Conservation (phyloP, 352 stramenopile species). For the Pseudoperonospora humuli region DNA sequence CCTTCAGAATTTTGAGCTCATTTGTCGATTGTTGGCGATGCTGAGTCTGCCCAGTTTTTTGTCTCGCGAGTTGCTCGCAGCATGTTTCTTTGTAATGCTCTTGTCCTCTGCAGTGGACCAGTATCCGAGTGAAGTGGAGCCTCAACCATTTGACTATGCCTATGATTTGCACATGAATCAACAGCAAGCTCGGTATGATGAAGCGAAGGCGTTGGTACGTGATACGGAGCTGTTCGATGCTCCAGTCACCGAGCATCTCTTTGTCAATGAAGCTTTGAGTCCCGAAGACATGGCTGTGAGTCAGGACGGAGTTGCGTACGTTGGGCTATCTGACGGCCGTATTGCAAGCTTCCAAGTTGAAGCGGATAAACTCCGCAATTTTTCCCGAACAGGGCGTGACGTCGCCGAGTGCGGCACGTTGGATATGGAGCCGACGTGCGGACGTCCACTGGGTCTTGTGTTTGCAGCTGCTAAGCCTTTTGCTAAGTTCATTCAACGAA, state of each 20-base stretch:
- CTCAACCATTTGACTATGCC: slow-evolving; percentile 21
- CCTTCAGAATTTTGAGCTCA: too few species aligned
- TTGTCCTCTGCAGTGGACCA: slow-evolving; percentile 47
- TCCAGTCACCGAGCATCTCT: slow-evolving; percentile 23
- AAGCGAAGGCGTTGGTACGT: slow-evolving; percentile 10
- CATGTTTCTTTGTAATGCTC: slow-evolving; percentile 42
- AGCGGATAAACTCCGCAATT: slow-evolving; percentile 32
- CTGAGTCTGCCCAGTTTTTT: slow-evolving; percentile 26
- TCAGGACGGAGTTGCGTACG: slow-evolving; percentile 36
- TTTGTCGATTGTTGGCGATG: slow-evolving; percentile 14
- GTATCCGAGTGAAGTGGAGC: slow-evolving; percentile 31
- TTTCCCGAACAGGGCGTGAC: slow-evolving; percentile 38
- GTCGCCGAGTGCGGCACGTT: slow-evolving; percentile 21
- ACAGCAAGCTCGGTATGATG: slow-evolving; percentile 32
- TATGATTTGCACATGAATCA: slow-evolving; percentile 34
- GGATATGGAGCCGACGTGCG: slow-evolving; percentile 37
- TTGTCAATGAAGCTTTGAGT: slow-evolving; percentile 28
- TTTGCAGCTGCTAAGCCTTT: slow-evolving; percentile 36
- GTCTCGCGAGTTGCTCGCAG: slow-evolving; percentile 37
- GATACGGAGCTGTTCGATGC: slow-evolving; percentile 21
- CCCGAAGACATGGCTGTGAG: slow-evolving; percentile 42
- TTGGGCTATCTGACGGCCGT: slow-evolving; percentile 45
- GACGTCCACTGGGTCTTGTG: slow-evolving; percentile 39
- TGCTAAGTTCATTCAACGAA: slow-evolving; percentile 33
- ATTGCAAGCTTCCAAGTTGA: slow-evolving; percentile 32